Conservation (phyloP, 768 basidiomycete species). For the Tylopilus felleus region DNA sequence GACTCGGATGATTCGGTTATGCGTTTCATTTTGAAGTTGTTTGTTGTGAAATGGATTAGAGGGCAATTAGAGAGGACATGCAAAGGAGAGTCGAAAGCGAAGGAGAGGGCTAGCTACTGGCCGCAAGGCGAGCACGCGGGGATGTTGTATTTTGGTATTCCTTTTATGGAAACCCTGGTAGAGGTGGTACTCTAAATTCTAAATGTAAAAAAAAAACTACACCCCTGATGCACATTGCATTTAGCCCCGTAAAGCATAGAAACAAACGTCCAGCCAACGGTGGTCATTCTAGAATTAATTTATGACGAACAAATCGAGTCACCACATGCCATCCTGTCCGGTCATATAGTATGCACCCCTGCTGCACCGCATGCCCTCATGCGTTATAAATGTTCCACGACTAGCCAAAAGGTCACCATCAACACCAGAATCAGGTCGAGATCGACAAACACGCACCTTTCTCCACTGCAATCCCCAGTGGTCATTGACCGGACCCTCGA, state of each 20-base stretch:
- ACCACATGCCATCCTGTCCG: neutral
- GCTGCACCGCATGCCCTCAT: slow-evolving; percentile 1
- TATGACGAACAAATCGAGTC: neutral
- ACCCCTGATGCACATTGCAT: no score
- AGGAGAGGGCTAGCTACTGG: no score
- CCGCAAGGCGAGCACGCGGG: neutral
- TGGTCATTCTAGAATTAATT: neutral
- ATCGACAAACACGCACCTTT: slow-evolving; percentile 36
- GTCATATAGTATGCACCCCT: neutral
- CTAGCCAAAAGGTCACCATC: slow-evolving; percentile 12
- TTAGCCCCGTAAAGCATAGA: no score
- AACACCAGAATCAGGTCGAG: neutral
- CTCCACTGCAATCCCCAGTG: slow-evolving; percentile 83
- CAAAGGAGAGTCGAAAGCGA: neutral
- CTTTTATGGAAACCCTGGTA: slow-evolving; percentile 15
- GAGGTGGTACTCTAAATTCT: neutral
- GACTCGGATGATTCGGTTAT: neutral
- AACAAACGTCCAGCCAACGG: neutral
- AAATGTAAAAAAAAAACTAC: no score
- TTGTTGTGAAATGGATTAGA: neutral
- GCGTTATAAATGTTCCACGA: slow-evolving; percentile 32
- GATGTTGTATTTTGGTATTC: neutral
- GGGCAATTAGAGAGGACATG: neutral
- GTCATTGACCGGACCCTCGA: slow-evolving; percentile 81
- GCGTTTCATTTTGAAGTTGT: neutral